Evolutionary conservation across 208 protist genomes (phyloP).

Genomic region (Herpetomonas muscarum): DNA sequence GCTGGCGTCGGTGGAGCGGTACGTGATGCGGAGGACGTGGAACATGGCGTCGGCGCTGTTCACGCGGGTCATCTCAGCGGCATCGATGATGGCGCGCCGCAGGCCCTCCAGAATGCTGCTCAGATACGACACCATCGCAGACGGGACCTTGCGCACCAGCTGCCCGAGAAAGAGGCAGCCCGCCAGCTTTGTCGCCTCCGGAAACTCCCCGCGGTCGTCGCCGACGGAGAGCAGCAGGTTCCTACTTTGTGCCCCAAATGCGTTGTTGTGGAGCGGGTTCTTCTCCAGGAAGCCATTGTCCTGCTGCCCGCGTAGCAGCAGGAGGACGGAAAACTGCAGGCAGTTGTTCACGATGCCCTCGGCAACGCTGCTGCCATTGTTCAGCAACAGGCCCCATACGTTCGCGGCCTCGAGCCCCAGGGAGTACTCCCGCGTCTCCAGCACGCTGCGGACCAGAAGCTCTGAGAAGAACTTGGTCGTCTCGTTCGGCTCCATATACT

Average conservation of each 20-base stretch:
- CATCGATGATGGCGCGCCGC: conserved; percentile 44
- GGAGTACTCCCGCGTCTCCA: conserved; percentile 36
- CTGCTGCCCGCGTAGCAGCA: conserved; percentile 37
- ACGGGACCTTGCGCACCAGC: conserved; percentile 66
- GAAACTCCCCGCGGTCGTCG: conserved; percentile 13
- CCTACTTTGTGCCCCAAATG: neutral
- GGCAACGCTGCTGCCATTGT: conserved; percentile 65
- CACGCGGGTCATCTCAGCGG: conserved; percentile 30
- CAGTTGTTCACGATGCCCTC: conserved; percentile 67
- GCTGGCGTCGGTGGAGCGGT: conserved; percentile 46
- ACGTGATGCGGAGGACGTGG: conserved; percentile 52
- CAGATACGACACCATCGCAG: conserved; percentile 42
- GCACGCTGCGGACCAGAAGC: conserved; percentile 54
- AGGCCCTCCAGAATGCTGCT: conserved; percentile 59
- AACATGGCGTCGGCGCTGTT: conserved; percentile 45
- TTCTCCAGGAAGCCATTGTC: conserved; percentile 33
- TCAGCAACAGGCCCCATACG: conserved; percentile 77
- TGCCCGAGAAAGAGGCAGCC: conserved; percentile 73
- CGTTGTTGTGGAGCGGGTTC: conserved; percentile 4
- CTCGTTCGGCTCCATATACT: conserved; percentile 79
- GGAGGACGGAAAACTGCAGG: conserved; percentile 46
- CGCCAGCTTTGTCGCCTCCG: conserved; percentile 47
- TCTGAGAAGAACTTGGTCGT: conserved; percentile 70
- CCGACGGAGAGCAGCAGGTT: neutral
- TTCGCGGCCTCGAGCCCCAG: conserved; percentile 50